Conservation (phyloP, 2,329 filamentous ascomycete species). For the Niveomyces coronatus region DNA sequence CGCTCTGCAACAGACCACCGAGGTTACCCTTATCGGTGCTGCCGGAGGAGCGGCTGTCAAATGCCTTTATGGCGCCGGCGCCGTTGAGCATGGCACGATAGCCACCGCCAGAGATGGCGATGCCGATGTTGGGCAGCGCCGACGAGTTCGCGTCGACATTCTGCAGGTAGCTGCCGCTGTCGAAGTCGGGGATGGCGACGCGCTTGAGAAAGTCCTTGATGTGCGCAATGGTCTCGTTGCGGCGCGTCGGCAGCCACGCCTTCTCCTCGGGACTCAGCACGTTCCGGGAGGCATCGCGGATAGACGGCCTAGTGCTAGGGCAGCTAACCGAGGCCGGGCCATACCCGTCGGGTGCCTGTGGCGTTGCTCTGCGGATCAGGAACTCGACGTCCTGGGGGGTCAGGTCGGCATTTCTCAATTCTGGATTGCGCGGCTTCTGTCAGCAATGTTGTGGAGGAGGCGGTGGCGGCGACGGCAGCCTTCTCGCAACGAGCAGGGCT, state of each 20-base stretch:
- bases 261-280: constrained; percentile 58
- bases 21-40: constrained; percentile 48
- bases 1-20: constrained; percentile 68
- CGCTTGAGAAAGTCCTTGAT: constrained; percentile 64
- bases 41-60: constrained; percentile 57
- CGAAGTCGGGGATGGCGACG: constrained; percentile 66
- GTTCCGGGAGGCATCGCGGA: constrained; percentile 46
- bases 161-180: constrained; percentile 60
- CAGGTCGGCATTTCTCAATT: constrained; percentile 1
- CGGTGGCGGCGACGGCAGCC: too few species aligned
- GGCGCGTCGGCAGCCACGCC: constrained; percentile 61
- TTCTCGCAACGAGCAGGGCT: too few species aligned
- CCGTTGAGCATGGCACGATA: constrained; percentile 82
- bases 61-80: constrained; percentile 68
- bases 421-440: too few species aligned
- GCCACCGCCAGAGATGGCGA: constrained; percentile 75
- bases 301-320: constrained; percentile 55
- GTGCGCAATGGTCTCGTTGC: constrained; percentile 63
- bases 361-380: constrained; percentile 6
- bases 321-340: constrained; percentile 59
- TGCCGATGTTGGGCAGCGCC: constrained; percentile 49
- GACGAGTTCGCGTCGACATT: constrained; percentile 20
- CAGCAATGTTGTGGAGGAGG: too few species aligned
- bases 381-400: constrained; percentile 4
- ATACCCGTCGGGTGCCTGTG: constrained; percentile 45